These are phyloP conservation scores for Cutaneotrichosporon mucoides DNA, from an alignment of 1,284 basidiomycete species.

Conservation along the genomic window DNA sequence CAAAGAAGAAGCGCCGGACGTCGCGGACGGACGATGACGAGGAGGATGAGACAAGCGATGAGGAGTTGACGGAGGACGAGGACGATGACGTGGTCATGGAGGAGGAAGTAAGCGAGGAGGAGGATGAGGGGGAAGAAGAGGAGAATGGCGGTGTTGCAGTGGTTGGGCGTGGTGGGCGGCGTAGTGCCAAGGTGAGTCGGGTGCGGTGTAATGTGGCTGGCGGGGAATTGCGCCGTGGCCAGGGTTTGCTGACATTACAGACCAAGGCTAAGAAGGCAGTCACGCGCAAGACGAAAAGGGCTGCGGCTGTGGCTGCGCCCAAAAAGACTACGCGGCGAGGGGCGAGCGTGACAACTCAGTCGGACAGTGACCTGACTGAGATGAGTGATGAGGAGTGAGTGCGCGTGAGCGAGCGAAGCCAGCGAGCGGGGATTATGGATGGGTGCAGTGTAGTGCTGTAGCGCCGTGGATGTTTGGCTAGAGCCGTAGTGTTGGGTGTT, in stretches of 20 bases:
- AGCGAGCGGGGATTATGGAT: background rate
- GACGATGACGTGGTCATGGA: constrained; percentile 23
- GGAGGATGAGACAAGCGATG: constrained; percentile 5
- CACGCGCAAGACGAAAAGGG: constrained; percentile 11
- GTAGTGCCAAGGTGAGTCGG: constrained; percentile 41
- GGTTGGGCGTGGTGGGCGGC: constrained; percentile 37
- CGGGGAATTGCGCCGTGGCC: too few relatives aligned
- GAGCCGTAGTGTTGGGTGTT: too few relatives aligned
- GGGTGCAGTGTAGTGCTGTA: background rate
- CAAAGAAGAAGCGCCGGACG: constrained; percentile 12
- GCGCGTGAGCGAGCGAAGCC: too few relatives aligned
- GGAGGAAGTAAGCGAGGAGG: constrained; percentile 7
- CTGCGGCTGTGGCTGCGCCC: background rate
- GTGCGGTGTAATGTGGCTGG: background rate
- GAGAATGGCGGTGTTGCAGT: constrained; percentile 20
- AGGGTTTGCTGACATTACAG: constrained; percentile 10
- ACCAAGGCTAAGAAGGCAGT: constrained; percentile 41
- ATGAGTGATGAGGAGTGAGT: background rate
- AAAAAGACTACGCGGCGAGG: background rate
- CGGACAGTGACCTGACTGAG: constrained; percentile 11
- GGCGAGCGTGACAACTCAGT: background rate
- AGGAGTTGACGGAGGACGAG: constrained; percentile 9
- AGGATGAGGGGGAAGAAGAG: constrained; percentile 20
- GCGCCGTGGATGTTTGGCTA: too few relatives aligned
- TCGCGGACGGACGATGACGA: constrained; percentile 1